Base-by-base conservation (phyloP, 2,329 filamentous ascomycete species). In the Pyrenochaeta sp. region DNA sequence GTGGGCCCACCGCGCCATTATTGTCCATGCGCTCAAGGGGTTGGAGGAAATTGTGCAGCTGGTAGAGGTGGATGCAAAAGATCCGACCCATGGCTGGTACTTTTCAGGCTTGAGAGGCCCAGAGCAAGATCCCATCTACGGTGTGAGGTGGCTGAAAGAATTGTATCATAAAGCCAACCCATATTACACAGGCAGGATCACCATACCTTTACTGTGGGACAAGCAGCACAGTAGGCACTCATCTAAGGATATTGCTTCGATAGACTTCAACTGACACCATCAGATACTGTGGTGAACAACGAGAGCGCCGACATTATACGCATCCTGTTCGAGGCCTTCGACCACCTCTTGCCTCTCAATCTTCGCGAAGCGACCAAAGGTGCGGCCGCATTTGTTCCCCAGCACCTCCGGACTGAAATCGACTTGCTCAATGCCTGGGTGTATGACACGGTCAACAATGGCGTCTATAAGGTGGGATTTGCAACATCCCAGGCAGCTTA, bases 401-500 rank as follows among this genome's bases (percentile, higher is more conserved):
- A 83, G 37, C 68, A 81, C 0, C 79, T 96, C n/a, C 82, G 82
- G 37, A 66, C 66, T 35, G 75, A 89, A 45, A 96, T 97, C 65
- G 92, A 97, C 57, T 85, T 85, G 55, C 82, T 88, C 40, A 90
- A 96, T 73, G 83, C 82, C 47, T 97, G 92, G 92, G 91, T 87
- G 23, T 96, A 96, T 76, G 85, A 80, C 42, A 71, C 68, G 2
- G 76, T 85, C 51, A 85, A 84, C 65, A 83, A 85, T 52, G 82
- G 82, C 0, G 80, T 84, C 4, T 85, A 82, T 65, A 82, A 82
- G 64, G 76, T 87, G 54, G 93, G 93, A 31, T 97, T 97, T 70
- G 92, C 93, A 23, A 93, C 88, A 3, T 90, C 89, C 1, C 89
- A 94, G 76, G 85, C 87, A 60, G 91, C 91, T 1, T 97, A 97